phyloP scores from a whole-genome alignment of 2,329 filamentous ascomycete species.

The Talaromyces albobiverticillius region DNA sequence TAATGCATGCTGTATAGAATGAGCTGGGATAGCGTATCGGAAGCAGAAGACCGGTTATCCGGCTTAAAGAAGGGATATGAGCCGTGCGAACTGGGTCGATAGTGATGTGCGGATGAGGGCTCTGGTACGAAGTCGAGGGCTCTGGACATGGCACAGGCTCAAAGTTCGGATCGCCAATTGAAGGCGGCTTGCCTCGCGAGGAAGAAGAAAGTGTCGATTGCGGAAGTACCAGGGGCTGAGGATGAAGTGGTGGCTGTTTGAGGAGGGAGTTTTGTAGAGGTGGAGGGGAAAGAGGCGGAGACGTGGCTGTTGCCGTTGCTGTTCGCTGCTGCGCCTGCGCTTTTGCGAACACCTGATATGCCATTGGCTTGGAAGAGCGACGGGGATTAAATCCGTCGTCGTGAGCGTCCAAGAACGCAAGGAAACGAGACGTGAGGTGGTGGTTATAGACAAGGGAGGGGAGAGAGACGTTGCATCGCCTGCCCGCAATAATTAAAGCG shows the following conservation, averaged over 20 bases:
- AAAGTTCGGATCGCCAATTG: constrained; percentile 24
- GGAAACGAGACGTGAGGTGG: background rate
- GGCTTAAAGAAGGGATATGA: constrained; percentile 55
- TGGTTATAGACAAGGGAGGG: background rate
- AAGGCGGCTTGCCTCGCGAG: constrained; percentile 19
- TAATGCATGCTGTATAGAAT: constrained; percentile 61
- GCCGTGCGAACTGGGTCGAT: constrained; percentile 52
- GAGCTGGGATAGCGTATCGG: constrained; percentile 60
- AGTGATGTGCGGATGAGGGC: constrained; percentile 50
- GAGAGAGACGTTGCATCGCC: background rate
- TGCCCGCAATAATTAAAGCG: no score
- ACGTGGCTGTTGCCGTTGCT: constrained; percentile 22
- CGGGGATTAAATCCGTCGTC: background rate
- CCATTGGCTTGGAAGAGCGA: constrained; percentile 23
- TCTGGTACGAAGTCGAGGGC: constrained; percentile 25
- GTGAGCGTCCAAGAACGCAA: background rate
- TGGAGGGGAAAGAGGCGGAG: constrained; percentile 22
- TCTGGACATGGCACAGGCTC: constrained; percentile 29
- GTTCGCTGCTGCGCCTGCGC: constrained; percentile 26
- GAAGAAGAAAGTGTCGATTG: constrained; percentile 24
- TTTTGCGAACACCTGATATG: constrained; percentile 38
- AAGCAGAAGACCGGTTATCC: constrained; percentile 57
- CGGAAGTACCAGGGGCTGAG: constrained; percentile 27
- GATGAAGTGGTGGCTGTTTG: constrained; percentile 28
- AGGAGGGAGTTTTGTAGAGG: constrained; percentile 10